Evolutionary conservation across 164 flowering plant genomes (phyloP).

Genomic region (Saururus chinensis): DNA sequence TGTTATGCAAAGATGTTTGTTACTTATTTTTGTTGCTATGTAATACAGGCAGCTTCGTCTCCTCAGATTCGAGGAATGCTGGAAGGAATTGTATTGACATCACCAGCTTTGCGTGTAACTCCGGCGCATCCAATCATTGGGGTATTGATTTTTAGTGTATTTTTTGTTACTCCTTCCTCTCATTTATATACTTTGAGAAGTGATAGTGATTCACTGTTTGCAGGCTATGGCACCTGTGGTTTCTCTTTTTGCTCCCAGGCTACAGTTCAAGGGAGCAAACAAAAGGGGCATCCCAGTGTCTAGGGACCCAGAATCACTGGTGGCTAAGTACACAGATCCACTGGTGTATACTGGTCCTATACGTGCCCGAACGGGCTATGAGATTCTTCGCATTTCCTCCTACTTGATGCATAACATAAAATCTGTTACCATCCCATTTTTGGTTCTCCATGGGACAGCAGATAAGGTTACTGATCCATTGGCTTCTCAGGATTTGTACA

Average conservation of each 20-base stretch:
- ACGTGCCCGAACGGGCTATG: conserved; percentile 91
- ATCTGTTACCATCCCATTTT: conserved; percentile 75
- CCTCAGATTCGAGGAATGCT: conserved; percentile 63
- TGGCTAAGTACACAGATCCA: conserved; percentile 92
- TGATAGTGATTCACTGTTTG: not conserved
- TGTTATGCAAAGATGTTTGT: not conserved
- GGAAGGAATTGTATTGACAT: conserved; percentile 82
- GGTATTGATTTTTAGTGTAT: conserved; percentile 26
- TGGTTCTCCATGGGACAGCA: conserved; percentile 92
- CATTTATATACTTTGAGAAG: not conserved
- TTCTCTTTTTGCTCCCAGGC: conserved; percentile 69
- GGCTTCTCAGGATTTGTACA: conserved; percentile 82
- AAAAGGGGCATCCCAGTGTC: conserved; percentile 93
- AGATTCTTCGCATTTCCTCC: conserved; percentile 76
- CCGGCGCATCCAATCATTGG: conserved; percentile 95
- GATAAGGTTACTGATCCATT: conserved; percentile 89
- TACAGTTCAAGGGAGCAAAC: conserved; percentile 96
- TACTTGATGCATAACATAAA: conserved; percentile 66
- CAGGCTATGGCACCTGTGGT: conserved; percentile 90
- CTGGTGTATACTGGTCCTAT: conserved; percentile 95
- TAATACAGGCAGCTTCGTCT: conserved; percentile 61
- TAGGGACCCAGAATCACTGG: conserved; percentile 80
- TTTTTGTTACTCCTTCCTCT: not conserved
- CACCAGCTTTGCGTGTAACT: conserved; percentile 94
- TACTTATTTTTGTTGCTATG: conserved; percentile 1